Evolutionary conservation across 805 yeast species (phyloP), one percentile per base, ranked within the genome.

Genomic region (Candida ulmi): DNA sequence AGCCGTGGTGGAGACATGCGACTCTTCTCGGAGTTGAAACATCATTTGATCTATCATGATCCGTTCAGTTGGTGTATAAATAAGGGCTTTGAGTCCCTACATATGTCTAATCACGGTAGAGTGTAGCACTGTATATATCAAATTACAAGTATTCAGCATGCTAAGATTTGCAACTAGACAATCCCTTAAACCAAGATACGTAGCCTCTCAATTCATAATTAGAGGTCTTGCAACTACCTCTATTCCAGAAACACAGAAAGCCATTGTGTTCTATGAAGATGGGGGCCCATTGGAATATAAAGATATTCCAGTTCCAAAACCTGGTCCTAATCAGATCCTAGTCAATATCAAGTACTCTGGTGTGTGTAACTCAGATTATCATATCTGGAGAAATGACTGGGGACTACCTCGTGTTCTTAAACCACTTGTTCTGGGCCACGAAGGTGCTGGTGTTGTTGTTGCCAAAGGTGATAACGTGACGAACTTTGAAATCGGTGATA

Each of bases 331-430:
- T 48, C 80, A 76, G 52, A 58, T 76, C 43, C 61, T 76, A 50
- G 66, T 76, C 50, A 69, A 75, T 48, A 72, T 76, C 50, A 68
- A 71, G 55, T 76, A 74, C 58, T 74, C 81, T 4, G 81, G 81
- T 50, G 80, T 76, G 13, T 76, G 81, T 52, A 79, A 76, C 60
- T 74, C 81, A 5, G 81, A 76, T 54, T 63, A 72, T 49, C 81
- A 76, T 54, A 77, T 78, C 30, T 76, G 79, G 78, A 70, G 74
- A 47, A 80, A 80, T 41, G 81, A 76, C 53, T 76, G 80, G 80
- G 76, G 78, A 30, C 55, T 74, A 46, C 63, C 57, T 24, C 21
- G n/a, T 4, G 66, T 71, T 40, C 72, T 73, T 50, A 61, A 74
- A 50, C 80, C 80, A 11, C 57, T 75, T 48, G 76, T 76, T 17